Conservation (phyloP, 164 flowering plant species). For the Santalum album region DNA sequence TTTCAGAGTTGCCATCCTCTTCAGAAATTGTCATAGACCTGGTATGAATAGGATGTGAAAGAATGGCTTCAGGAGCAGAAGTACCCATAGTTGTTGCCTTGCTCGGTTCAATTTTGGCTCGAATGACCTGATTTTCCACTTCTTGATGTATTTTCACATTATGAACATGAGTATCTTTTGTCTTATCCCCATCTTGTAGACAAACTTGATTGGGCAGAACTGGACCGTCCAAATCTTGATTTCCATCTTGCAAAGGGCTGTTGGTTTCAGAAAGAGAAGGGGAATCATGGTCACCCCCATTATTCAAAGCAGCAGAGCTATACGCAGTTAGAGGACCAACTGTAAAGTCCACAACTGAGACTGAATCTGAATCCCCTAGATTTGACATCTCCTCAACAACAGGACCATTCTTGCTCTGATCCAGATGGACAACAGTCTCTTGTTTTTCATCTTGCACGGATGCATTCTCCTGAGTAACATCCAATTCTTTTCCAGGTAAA, state of each 20-base stretch:
- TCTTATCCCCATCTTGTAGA: not conserved
- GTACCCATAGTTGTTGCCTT: not conserved
- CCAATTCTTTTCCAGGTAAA: not conserved
- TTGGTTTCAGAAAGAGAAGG: not conserved
- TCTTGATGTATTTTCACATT: too few relatives aligned
- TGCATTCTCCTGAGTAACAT: not conserved
- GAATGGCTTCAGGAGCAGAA: not conserved
- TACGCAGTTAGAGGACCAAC: not conserved
- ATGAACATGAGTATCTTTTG: not conserved
- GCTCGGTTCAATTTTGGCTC: not conserved
- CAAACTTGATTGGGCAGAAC: not conserved
- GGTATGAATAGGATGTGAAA: not conserved
- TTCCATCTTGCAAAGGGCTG: slow-evolving; percentile 2
- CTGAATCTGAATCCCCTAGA: not conserved
- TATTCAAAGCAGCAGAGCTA: not conserved
- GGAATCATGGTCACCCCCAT: not conserved
- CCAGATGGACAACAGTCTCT: not conserved
- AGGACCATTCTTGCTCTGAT: slow-evolving; percentile 3
- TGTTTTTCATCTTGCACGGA: slow-evolving; percentile 1
- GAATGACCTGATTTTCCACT: not conserved
- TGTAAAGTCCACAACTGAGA: not conserved
- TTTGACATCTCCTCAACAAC: not conserved
- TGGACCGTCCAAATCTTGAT: slow-evolving; percentile 1
- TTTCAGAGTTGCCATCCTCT: not conserved
- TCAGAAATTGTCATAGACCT: not conserved